Evolutionary conservation across 352 stramenopile species (phyloP), one percentile per base, ranked within the genome.

Genomic region (Peronospora farinosa): DNA sequence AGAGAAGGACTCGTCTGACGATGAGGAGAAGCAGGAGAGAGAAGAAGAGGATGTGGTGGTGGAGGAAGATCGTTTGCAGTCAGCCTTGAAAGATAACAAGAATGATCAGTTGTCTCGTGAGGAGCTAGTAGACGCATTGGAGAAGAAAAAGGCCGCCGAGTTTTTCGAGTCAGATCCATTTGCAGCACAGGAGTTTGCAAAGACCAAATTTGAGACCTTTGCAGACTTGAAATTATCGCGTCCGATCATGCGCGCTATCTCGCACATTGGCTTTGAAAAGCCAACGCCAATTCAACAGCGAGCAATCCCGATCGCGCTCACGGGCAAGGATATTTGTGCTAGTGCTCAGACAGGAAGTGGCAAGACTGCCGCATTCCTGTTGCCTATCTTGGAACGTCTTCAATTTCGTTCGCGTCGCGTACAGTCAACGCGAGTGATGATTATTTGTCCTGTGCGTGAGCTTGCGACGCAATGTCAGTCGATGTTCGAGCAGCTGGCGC

Each of bases 361-460:
- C 64, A 99, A 99, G 67, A 99, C 96, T 9, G 96, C 96, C 5
- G 96, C 96, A 6, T 99, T 99, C 69, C 58, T 98, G 53, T 66
- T 99, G 7, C 96, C 96, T 15, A 96, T 98, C 33, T 69, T 99
- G 28, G 96, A 99, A 67, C 82, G 95, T 53, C 78, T 99, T 16
- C 74, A 99, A 44, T 98, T 98, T 60, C 85, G 93, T 17, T 89
- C 82, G 43, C 76, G 80, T 43, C 70, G 72, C 38, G 69, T 93
- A 40, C 74, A 95, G 23, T 88, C 81, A 2, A 98, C 93, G 30
- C 89, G 92, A 28, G 90, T 97, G 25, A 83, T 99, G 59, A 90
- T 99, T 60, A 87, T 99, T 21, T 96, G 92, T 57, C 97, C 96
- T 5, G 98, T 98, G 27, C 84, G 95, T 63, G 95, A 99, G 56